Evolutionary conservation across 2,329 filamentous ascomycete genomes (phyloP), one percentile per base, ranked within the genome.

Genomic region (Fusarium pseudonygamai): DNA sequence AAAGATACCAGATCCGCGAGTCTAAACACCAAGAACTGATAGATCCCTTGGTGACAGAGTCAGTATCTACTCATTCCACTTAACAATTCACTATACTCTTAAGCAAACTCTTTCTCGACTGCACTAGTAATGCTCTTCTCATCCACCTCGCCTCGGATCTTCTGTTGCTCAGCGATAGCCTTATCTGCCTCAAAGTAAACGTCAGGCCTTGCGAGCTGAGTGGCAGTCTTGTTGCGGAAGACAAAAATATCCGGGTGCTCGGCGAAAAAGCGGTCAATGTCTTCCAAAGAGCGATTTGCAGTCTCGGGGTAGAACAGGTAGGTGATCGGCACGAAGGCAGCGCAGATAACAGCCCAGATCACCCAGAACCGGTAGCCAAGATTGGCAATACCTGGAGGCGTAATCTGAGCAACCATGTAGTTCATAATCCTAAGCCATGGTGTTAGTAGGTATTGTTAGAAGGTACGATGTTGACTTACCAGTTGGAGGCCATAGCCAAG

Each of bases 51-150:
- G n/a, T n/a, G n/a, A n/a, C n/a, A n/a, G n/a, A n/a, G n/a, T n/a
- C n/a, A 20, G 0, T 20, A 4, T 34, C 3, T 2, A 20, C n/a
- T 20, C 0, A 34, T 11, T 5, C 2, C 16, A 14, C 3, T 24
- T 8, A n/a, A n/a, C 3, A 3, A 26, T 20, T 2, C 7, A 52
- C 15, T 36, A 34, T 24, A 4, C 12, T 36, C n/a, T 55, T 1
- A 30, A 28, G 50, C 50, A 39, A 28, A 26, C 36, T 55, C 50
- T 9, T 55, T 55, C 50, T 55, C 50, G 1, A 40, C 36, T 30
- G 36, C 50, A 39, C 36, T 39, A n/a, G 14, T 18, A 18, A 26
- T 39, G 14, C 50, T 55, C 34, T 55, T 55, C 34, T 55, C 36
- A 55, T 55, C 50, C 9, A 18, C 18, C 6, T 55, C 50, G 14